phyloP scores from a whole-genome alignment of 2,329 filamentous ascomycete species.

The Parafenestella ontariensis region DNA sequence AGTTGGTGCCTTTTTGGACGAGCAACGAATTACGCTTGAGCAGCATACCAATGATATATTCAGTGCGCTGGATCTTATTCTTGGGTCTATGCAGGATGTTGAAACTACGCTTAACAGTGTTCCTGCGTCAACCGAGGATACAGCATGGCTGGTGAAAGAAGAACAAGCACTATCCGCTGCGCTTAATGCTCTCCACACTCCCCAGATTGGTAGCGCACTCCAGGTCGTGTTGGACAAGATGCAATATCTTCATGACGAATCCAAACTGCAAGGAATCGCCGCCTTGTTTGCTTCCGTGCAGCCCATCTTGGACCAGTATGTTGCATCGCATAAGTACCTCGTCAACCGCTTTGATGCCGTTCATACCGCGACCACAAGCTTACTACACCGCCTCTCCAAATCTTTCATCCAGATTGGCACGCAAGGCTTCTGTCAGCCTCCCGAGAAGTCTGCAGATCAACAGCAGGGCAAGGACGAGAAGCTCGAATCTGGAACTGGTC shows the following conservation, averaged over 20 bases:
- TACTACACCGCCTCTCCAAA: constrained; percentile 77
- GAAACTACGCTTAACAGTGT: constrained; percentile 63
- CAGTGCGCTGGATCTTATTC: constrained; percentile 73
- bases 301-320: constrained; percentile 80
- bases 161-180: constrained; percentile 48
- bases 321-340: constrained; percentile 64
- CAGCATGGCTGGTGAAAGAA: constrained; percentile 67
- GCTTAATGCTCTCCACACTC: constrained; percentile 66
- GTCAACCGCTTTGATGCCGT: constrained; percentile 66
- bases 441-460: constrained; percentile 73
- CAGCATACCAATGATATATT: constrained; percentile 67
- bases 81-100: constrained; percentile 80
- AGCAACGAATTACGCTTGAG: constrained; percentile 30
- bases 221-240: constrained; percentile 56
- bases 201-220: constrained; percentile 60
- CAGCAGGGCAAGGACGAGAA: constrained; percentile 76
- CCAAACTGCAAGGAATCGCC: constrained; percentile 55
- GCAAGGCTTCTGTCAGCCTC: constrained; percentile 90
- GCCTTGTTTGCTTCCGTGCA: constrained; percentile 67
- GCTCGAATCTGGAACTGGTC: constrained; percentile 87
- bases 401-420: constrained; percentile 79
- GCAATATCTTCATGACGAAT: constrained; percentile 51
- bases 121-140: constrained; percentile 66
- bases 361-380: constrained; percentile 74
- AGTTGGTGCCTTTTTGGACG: not conserved